Evolutionary conservation across 1,139 yeast genomes (phyloP), one percentile per base, ranked within the genome.

Genomic region (Saccharomycopsis phalli): DNA sequence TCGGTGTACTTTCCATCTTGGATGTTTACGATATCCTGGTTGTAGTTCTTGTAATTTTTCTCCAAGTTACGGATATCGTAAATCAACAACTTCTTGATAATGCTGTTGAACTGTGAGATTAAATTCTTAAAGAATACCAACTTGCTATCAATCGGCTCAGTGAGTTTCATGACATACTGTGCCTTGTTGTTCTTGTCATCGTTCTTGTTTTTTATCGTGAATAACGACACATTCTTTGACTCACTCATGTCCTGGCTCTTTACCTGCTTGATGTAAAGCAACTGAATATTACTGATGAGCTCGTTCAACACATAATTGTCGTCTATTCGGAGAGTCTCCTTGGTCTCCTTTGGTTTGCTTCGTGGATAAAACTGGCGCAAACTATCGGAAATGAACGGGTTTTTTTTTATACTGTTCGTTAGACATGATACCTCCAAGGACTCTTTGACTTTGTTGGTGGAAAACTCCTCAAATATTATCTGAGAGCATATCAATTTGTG

Each of bases 401-500:
- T 40, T n/a, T 40, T 29, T 26, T 25, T 33, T 25, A 45, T 19
- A 10, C 13, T 18, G 11, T 31, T 28, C 8, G 45, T 42, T 14
- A 44, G 16, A 18, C 35, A 25, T n/a, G 45, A 36, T 19, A 44
- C 23, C 26, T 30, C 31, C 4, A 44, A 18, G 14, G 44, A 30
- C 17, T 40, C 31, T 14, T 32, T 34, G 13, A 18, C 28, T 13
- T 27, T 27, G 14, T 28, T 32, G 16, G 34, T 22, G 4, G 39
- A 29, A 19, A 45, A 28, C 35, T 40, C 40, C 13, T 31, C 35
- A 26, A 28, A 40, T 14, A 45, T 34, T 8, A 45, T 31, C 30
- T 45, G 48, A 2, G 44, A 39, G 18, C 45, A 40, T 11, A 44
- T 34, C 13, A 44, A 31, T 23, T 44, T 44, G 30, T 44, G 47